Evolutionary conservation across 331 rosid species (phyloP), one percentile per base, ranked within the genome.

Genomic region (Cucumis variabilis): DNA sequence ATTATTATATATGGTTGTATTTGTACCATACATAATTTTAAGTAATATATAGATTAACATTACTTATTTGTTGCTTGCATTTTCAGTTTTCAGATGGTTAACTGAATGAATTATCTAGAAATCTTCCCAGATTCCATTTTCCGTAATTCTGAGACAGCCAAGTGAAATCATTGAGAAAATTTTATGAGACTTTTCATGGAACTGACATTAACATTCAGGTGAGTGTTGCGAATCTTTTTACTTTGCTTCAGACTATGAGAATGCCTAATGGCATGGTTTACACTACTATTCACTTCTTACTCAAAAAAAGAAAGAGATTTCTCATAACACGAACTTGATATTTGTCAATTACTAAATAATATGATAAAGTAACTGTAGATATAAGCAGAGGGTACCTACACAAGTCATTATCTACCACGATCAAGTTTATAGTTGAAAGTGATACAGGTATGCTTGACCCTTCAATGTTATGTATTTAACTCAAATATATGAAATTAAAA

Each of bases 101-200:
- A 62, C 86, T 82, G 84, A 87, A 84, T 69, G 19, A 90, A 86
- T 51, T 84, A 37, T 24, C 85, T 33, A 28, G 20, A 37, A 85
- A 62, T 73, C 70, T n/a, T 92, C 87, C 87, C 93, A 97, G 98
- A 93, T 97, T 85, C 98, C 98, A 25, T 97, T 97, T 92, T 93
- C 98, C 3, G 14, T 95, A 87, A 88, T 87, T 84, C 90, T 97
- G 88, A 92, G 90, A 86, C 91, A 93, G 90, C 90, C 85, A 24
- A 87, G 73, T 25, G 95, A 91, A 58, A 94, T 89, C 88, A n/a
- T 90, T 88, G 13, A 98, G 92, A 90, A 94, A 66, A 86, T 91
- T 93, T 87, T 93, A 94, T 53, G 98, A 97, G 92, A 97, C 99
- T 58, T 97, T 93, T 92, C 99, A 97, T 91, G 98, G 99, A 63